Percentiles rank a stretch among this genome's conserved stretches.
Conservation (phyloP, 106 monocot genomes). For the Dioscorea dumetorum region DNA sequence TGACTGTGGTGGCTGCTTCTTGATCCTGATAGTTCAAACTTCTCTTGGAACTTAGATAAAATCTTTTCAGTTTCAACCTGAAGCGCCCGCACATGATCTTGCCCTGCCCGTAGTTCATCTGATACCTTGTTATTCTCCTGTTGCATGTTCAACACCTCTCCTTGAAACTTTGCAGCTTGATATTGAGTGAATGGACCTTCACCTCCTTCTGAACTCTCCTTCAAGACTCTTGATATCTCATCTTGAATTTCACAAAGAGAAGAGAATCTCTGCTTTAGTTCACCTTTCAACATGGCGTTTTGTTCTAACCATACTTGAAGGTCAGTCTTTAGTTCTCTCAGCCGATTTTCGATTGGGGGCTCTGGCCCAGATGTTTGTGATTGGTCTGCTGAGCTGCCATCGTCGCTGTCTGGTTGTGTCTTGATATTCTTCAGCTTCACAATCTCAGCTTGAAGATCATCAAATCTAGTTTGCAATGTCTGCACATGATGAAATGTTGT, state of each 20-base stretch:
- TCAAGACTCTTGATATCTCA: constrained; percentile 50
- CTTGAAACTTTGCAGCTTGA: constrained; percentile 69
- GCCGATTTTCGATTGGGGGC: constrained; percentile 24
- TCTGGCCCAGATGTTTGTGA: constrained; percentile 13
- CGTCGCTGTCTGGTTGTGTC: constrained; percentile 8
- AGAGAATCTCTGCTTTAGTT: constrained; percentile 48
- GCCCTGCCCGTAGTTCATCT: constrained; percentile 47
- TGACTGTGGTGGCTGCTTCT: constrained; percentile 16
- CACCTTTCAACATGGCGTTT: constrained; percentile 41
- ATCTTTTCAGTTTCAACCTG: constrained; percentile 45
- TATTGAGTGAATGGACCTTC: constrained; percentile 38
- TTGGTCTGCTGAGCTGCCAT: background rate
- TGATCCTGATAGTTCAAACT: constrained; percentile 24
- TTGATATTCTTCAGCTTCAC: constrained; percentile 25
- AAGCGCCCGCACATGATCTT: constrained; percentile 45
- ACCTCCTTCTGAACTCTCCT: constrained; percentile 23
- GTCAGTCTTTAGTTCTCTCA: constrained; percentile 59
- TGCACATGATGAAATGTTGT: constrained; percentile 82
- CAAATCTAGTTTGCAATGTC: constrained; percentile 36
- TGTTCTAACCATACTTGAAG: constrained; percentile 75
- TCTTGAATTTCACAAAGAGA: constrained; percentile 45
- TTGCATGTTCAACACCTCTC: constrained; percentile 78
- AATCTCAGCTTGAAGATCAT: constrained; percentile 38
- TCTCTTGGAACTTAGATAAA: constrained; percentile 32
- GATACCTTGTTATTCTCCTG: constrained; percentile 81